phyloP scores from a whole-genome alignment of 2,329 filamentous ascomycete genomes.

The Fusarium denticulatum region DNA sequence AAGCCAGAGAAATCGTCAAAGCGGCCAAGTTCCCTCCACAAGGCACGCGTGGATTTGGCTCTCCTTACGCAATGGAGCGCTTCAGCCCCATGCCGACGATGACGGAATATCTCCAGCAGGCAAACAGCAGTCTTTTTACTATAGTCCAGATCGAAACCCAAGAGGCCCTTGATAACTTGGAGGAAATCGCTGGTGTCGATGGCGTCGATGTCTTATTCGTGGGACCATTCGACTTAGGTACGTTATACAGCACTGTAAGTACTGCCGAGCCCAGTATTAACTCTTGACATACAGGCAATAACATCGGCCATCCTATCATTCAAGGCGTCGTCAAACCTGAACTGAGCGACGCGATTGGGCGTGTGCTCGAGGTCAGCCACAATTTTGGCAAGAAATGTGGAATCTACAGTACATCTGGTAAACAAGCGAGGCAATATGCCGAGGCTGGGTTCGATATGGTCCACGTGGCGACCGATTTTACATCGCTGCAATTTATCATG shows the following conservation, averaged over 20 bases:
- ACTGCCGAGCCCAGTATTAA: neutral
- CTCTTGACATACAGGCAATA: rapidly evolving
- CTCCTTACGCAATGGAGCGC: neutral
- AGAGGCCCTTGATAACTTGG: neutral
- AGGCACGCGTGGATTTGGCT: neutral
- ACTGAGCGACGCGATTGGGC: rapidly evolving
- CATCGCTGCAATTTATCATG: neutral
- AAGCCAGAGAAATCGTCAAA: neutral
- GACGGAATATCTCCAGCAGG: neutral
- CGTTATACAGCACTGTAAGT: neutral
- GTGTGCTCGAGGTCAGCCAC: neutral
- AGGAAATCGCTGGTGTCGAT: neutral
- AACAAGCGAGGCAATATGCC: neutral
- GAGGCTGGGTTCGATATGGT: neutral
- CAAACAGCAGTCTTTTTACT: neutral
- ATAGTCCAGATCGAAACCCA: neutral
- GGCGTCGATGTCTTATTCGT: neutral
- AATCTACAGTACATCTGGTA: neutral
- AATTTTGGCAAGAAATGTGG: neutral
- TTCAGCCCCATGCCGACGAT: neutral
- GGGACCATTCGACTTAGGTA: neutral
- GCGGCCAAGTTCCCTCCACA: neutral
- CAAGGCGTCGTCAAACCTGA: neutral
- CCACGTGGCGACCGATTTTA: neutral
- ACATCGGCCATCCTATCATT: neutral